A percentile compares a stretch with the other conserved stretches of the same genome.
Conservation (phyloP, 2,329 filamentous ascomycete genomes). For the Talaromyces sp. region DNA sequence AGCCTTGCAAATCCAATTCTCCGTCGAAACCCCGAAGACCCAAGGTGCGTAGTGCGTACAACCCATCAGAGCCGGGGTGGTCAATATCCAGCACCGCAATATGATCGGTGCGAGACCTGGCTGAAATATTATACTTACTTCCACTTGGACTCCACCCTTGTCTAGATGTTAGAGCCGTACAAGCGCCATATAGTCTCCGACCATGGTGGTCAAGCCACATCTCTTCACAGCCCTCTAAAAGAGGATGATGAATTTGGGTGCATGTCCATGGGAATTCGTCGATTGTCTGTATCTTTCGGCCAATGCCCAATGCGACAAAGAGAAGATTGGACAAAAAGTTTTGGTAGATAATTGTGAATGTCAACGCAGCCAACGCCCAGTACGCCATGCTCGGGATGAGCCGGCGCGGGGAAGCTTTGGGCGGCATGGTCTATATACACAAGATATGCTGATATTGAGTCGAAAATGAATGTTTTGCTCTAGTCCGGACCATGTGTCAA, state of each 20-base stretch:
- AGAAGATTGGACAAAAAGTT: constrained; percentile 20
- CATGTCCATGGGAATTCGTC: constrained; percentile 31
- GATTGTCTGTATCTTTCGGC: constrained; percentile 30
- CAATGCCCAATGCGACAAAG: constrained; percentile 30
- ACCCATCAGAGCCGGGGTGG: constrained; percentile 21
- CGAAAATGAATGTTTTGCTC: not conserved
- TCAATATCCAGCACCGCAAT: constrained; percentile 30
- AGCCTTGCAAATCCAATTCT: constrained; percentile 32
- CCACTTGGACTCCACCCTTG: constrained; percentile 26
- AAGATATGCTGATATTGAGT: not conserved
- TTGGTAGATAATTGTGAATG: not conserved
- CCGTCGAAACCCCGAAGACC: constrained; percentile 20
- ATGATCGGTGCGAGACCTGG: constrained; percentile 25
- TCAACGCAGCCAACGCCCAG: not conserved
- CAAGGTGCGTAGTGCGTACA: constrained; percentile 24
- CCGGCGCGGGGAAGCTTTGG: not conserved
- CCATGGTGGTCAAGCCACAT: constrained; percentile 28
- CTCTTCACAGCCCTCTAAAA: constrained; percentile 31
- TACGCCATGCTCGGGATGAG: not conserved
- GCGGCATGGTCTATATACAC: not conserved
- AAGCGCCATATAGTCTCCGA: constrained; percentile 28
- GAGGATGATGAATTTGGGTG: constrained; percentile 25
- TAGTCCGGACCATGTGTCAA: not conserved
- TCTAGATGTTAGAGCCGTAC: constrained; percentile 23
- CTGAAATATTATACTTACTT: constrained; percentile 24